These are phyloP conservation scores for Ilyonectria mors-panacis DNA, from an alignment of 2,329 filamentous ascomycete genomes.

Conservation along the genomic window DNA sequence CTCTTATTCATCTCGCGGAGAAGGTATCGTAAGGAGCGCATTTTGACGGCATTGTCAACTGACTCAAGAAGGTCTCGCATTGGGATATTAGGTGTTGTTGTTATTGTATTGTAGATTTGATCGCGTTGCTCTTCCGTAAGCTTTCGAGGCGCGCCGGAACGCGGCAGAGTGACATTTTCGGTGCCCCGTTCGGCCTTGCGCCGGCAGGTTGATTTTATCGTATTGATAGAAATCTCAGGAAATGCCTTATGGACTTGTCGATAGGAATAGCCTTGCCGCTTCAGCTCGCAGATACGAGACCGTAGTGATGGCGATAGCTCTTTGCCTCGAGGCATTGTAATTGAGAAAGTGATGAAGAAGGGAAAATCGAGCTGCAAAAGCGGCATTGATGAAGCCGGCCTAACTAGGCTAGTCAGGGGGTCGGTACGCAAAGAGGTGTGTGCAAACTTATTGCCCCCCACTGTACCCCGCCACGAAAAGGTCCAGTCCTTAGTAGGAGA, in stretches of 20 bases:
- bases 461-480: background rate
- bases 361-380: background rate
- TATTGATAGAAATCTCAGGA: conserved; percentile 5
- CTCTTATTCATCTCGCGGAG: no score
- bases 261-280: conserved; percentile 3
- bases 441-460: conserved; percentile 5
- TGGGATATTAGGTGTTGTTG: no score
- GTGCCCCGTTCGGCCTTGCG: no score
- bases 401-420: background rate
- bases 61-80: no score
- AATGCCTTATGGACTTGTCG: conserved; percentile 4
- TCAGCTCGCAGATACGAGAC: conserved; percentile 11
- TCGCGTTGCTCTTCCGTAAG: no score
- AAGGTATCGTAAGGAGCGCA: no score
- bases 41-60: no score
- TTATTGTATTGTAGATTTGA: no score
- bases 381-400: background rate
- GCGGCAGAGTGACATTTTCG: no score
- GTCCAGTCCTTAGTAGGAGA: no score
- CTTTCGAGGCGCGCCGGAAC: no score
- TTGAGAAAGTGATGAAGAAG: background rate
- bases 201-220: conserved; percentile 5
- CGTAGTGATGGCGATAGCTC: conserved; percentile 5
- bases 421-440: background rate
- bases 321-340: conserved; percentile 21